These are phyloP conservation scores for Chaetoscypha palmicola DNA, from an alignment of 2,329 filamentous ascomycete species.

Conservation along the genomic window DNA sequence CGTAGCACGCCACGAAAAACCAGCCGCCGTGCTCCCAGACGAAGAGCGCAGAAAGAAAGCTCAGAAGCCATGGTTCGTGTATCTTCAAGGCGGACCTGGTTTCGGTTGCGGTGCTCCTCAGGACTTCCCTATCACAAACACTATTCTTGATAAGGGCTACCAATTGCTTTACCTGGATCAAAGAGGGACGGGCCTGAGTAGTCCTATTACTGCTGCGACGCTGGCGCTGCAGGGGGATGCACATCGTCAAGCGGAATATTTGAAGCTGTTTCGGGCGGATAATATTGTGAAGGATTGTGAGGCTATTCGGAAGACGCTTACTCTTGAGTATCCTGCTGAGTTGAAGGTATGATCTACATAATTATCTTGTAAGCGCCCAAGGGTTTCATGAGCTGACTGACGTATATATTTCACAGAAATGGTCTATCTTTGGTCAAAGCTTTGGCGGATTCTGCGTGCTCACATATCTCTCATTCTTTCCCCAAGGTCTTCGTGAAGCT, in stretches of 20 bases:
- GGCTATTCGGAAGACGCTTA: conserved; percentile 71
- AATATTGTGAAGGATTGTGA: conserved; percentile 87
- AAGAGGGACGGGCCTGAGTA: conserved; percentile 79
- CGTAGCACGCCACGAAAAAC: conserved; percentile 57
- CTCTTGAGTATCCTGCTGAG: conserved; percentile 57
- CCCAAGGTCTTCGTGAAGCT: conserved; percentile 70
- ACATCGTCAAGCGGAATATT: conserved; percentile 67
- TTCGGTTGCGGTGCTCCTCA: conserved; percentile 71
- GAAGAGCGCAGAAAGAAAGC: conserved; percentile 38
- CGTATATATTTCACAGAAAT: conserved; percentile 49
- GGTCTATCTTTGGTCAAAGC: conserved; percentile 84
- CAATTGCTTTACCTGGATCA: conserved; percentile 85
- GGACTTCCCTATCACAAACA: conserved; percentile 61
- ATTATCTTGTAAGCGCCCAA: no score
- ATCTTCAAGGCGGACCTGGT: conserved; percentile 81
- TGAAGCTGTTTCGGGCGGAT: conserved; percentile 81
- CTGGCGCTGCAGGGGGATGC: conserved; percentile 58
- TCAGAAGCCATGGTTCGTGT: conserved; percentile 57
- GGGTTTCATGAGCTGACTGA: no score
- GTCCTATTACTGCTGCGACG: conserved; percentile 67
- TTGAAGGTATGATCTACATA: conserved; percentile 68
- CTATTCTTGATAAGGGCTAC: conserved; percentile 72
- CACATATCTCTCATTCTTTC: conserved; percentile 77
- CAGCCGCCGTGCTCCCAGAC: conserved; percentile 33
- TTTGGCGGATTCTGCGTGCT: conserved; percentile 84